Base-by-base conservation (phyloP, 2,329 filamentous ascomycete species). In the Nothophoma quercina region DNA sequence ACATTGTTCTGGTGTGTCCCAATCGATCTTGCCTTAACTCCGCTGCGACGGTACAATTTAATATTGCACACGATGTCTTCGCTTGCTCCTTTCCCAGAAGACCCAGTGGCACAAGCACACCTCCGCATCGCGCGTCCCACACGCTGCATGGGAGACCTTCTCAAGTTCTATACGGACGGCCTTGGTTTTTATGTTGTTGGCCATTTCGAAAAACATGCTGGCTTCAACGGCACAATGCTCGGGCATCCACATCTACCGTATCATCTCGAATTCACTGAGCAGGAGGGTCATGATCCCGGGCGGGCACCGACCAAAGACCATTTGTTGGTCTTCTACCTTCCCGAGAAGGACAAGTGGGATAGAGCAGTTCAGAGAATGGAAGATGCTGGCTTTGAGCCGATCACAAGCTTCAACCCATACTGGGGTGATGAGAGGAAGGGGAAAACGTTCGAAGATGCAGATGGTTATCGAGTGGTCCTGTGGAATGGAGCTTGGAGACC, bases 381-480 rank as follows among this genome's bases (percentile, higher is more conserved):
- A 25, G 35, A 53, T 1, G 57, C 57, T 4, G 78, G 76, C 1
- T 74, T 75, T 29, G 44, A 36, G 10, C 55, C 71, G 2, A 75
- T 79, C 21, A 54, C 61, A 21, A 75, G 73, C 55, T 74, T 71
- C 54, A 80, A 79, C 53, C 75, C 76, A 5, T 80, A 78, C 49
- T 80, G 78, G 77, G 77, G 79, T 15, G 46, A 12, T 32, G 53
- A 52, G 49, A 62, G 64, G 4, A 74, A 68, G 56, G 78, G 78
- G 15, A 76, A 71, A 68, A 79, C 78, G 5, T 77, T 74, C 64
- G 76, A 77, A 45, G 78, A 80, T 60, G 64, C 75, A 8, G 79
- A 81, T 65, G 78, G 78, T 13, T 81, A 77, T 64, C 64, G 77
- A 7, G 62, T 78, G 30, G 78, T 80, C 28, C 60, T 81, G 26